Evolutionary conservation across 1,284 basidiomycete genomes (phyloP).

Genomic region (Microbotryum silenes-acaulis): DNA sequence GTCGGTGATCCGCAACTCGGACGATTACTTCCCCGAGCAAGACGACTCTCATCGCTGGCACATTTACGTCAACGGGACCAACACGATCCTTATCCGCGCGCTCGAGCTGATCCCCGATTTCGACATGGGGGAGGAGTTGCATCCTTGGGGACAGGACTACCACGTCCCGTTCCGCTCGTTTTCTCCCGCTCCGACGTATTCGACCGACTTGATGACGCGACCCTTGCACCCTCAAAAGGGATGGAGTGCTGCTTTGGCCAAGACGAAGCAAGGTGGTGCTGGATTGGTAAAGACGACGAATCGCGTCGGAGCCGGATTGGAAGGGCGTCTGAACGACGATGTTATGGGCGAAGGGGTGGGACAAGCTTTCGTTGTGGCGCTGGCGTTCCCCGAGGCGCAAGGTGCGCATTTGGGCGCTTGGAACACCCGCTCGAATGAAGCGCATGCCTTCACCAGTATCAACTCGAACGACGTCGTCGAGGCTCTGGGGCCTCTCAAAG

Average conservation of each 20-base stretch:
- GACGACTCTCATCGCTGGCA: conserved; percentile 37
- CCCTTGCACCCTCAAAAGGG: background rate
- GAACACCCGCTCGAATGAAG: conserved; percentile 17
- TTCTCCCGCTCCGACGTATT: conserved; percentile 24
- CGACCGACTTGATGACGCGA: conserved; percentile 19
- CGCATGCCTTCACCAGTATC: background rate
- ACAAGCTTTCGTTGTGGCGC: conserved; percentile 19
- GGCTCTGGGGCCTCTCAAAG: background rate
- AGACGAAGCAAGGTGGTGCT: conserved; percentile 1
- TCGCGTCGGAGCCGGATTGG: conserved; percentile 8
- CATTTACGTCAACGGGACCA: conserved; percentile 33
- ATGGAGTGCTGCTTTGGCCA: conserved; percentile 14
- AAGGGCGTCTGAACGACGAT: conserved; percentile 18
- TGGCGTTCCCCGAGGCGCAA: conserved; percentile 4
- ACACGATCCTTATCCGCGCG: conserved; percentile 21
- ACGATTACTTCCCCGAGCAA: conserved; percentile 37
- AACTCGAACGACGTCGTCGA: conserved; percentile 19
- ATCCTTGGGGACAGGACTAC: conserved; percentile 13
- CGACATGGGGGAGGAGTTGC: conserved; percentile 36
- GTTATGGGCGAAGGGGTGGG: conserved; percentile 13
- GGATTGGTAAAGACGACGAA: conserved; percentile 17
- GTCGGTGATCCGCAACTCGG: conserved; percentile 24
- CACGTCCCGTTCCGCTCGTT: conserved; percentile 37
- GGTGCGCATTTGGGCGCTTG: conserved; percentile 28
- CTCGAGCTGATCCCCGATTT: conserved; percentile 34